Evolutionary conservation across 805 yeast genomes (phyloP), one percentile per base, ranked within the genome.

Genomic region (Yarrowia osloensis): DNA sequence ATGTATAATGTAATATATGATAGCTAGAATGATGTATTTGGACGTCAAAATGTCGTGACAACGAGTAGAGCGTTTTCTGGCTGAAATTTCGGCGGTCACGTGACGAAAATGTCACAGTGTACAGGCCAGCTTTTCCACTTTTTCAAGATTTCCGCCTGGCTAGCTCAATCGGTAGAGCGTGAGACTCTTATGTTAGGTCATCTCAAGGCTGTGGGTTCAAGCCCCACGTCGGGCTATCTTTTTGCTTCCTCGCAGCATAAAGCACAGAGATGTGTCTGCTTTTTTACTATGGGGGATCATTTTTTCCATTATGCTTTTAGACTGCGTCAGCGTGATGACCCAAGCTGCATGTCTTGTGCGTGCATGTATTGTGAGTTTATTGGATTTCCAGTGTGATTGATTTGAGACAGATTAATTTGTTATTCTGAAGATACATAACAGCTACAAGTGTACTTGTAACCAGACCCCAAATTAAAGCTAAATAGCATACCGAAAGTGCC

Each of bases 151-250:
- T 15, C 11, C 6, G 59, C 59, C 61, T 54, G 61, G 61, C 61
- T 54, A 54, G 61, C 61, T 54, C 61, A 54, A 54, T 54, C 61
- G 61, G 61, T 54, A 54, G 61, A 54, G 61, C 61, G 61, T 54
- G 61, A 54, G 61, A 54, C 61, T 54, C 61, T 54, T 54, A 54
- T 22, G 17, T 3, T 7, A 52, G 22, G 59, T 17, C 21, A 54
- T 54, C 61, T 54, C 61, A 54, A 54, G 61, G 61, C 61, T 54
- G 61, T 54, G 61, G 61, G 61, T 54, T 54, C 61, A 54, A 54
- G 61, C 61, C 61, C 61, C 61, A 54, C 61, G 61, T 54, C 61
- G 61, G 61, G 61, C 61, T 54, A 24, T 54, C 61, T 54, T 54
- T 54, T 54, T 52, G 28, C 26, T 2, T 28, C 4, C 6, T 3